Percentiles rank a stretch among this genome's conserved stretches.
These are phyloP conservation scores for Aristolochia fimbriata DNA, from an alignment of 164 flowering plant species.

Conservation along the genomic window DNA sequence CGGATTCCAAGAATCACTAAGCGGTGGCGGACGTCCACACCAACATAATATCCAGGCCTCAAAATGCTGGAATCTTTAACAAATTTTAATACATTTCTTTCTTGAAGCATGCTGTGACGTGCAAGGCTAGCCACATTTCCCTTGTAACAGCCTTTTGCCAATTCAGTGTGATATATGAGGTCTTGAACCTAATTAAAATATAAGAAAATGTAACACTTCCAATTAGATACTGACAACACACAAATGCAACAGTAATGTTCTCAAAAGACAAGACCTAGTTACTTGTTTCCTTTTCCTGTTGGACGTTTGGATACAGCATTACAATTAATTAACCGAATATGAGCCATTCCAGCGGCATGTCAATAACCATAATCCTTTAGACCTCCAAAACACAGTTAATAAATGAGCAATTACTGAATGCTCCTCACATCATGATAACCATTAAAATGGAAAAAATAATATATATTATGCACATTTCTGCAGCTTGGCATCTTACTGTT, in stretches of 20 bases:
- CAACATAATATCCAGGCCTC: constrained; percentile 96
- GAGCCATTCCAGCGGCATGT: too few relatives aligned
- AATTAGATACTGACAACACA: not conserved
- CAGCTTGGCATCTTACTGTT: too few relatives aligned
- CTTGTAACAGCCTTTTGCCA: constrained; percentile 76
- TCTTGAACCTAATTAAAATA: constrained; percentile 56
- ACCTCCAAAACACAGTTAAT: not conserved
- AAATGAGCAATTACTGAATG: not conserved
- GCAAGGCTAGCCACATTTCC: constrained; percentile 52
- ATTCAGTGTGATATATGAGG: constrained; percentile 74
- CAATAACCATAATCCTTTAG: too few relatives aligned
- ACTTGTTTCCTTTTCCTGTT: not conserved
- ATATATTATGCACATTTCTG: not conserved
- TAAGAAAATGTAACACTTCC: not conserved
- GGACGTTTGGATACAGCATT: not conserved
- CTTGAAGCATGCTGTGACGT: constrained; percentile 74
- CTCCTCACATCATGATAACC: not conserved
- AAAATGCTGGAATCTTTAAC: constrained; percentile 60
- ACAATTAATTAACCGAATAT: too few relatives aligned
- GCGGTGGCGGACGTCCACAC: constrained; percentile 59
- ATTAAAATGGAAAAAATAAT: not conserved
- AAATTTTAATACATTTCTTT: constrained; percentile 64
- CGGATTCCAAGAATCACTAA: constrained; percentile 85
- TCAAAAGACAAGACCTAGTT: not conserved
- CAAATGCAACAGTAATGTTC: not conserved